A percentile compares a stretch with the other conserved stretches of the same genome.
Evolutionary conservation across 352 stramenopile genomes (phyloP).

Genomic region (Phytophthora chlamydospora): DNA sequence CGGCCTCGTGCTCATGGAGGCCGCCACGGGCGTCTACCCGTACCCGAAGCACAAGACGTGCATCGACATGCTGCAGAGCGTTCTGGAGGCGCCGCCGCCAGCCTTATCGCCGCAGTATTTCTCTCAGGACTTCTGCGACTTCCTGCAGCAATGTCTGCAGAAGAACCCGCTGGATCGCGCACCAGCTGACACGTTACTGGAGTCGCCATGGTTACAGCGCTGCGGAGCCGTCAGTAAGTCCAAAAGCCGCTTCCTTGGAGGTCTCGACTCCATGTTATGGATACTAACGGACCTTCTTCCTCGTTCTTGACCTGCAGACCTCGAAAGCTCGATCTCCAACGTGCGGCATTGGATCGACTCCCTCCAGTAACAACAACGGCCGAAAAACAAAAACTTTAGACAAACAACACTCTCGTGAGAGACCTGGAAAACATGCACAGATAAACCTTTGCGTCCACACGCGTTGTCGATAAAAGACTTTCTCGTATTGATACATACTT

Average conservation of each 20-base stretch:
- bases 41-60: constrained; percentile 85
- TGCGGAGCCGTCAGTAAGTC: constrained; percentile 72
- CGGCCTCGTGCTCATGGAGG: constrained; percentile 92
- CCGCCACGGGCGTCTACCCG: constrained; percentile 86
- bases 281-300: constrained; percentile 21
- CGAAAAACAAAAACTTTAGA: constrained; percentile 9
- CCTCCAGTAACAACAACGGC: constrained; percentile 50
- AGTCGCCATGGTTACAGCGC: constrained; percentile 76
- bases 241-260: not conserved
- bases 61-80: constrained; percentile 87
- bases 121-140: constrained; percentile 76
- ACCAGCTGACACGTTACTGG: constrained; percentile 62
- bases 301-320: constrained; percentile 17
- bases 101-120: constrained; percentile 73
- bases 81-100: constrained; percentile 73
- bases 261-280: constrained; percentile 29
- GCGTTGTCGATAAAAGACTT: constrained; percentile 29
- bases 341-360: constrained; percentile 78
- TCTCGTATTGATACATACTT: constrained; percentile 45
- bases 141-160: constrained; percentile 68
- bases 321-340: constrained; percentile 47
- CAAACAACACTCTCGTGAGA: constrained; percentile 11
- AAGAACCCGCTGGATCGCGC: constrained; percentile 71
- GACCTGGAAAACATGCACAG: not conserved
- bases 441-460: too few relatives aligned